Evolutionary conservation across 2,329 filamentous ascomycete species (phyloP), one percentile per base, ranked within the genome.

Genomic region (Pyrenophora graminea): DNA sequence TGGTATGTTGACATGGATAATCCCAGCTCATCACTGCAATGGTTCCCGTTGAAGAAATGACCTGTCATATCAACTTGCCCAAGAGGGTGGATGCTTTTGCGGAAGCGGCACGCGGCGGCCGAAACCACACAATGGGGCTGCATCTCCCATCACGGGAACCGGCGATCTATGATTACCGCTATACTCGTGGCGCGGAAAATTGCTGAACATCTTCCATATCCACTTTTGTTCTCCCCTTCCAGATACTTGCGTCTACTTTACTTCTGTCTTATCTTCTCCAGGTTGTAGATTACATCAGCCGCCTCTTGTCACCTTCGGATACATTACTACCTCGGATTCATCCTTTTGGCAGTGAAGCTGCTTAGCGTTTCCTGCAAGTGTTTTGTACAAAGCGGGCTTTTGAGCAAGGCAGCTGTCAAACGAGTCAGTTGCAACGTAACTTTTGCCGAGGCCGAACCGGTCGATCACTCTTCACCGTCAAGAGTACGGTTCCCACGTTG

Each of bases 11-110:
- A 18, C 48, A 49, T 43, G 45, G 51, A 48, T 49, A 42, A 39
- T 38, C 51, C 42, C 41, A 47, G 43, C 34, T 45, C 38, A 45
- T 45, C 33, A 32, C 50, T 44, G 39, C 48, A 54, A 34, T 41
- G 40, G 37, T 53, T 54, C 54, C 40, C 43, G 56, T 45, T 43
- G 50, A 45, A 50, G 37, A 57, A 48, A 39, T 45, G 44, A 55
- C 56, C 59, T 62, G 57, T 64, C 53, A 43, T 54, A 59, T 59
- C 44, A 27, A 13, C 18, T 31, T 37, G 39, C 45, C 44, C 45
- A 34, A 40, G 49, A 44, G 51, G 44, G 49, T 48, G 54, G 55
- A 53, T 69, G 62, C 62, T 68, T 68, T 64, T 67, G 66, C 63
- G 62, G 63, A 66, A 64, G 59, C 58, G 56, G 48, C 60, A 42